phyloP scores from a whole-genome alignment of 768 basidiomycete genomes.

The Galerina marginata region DNA sequence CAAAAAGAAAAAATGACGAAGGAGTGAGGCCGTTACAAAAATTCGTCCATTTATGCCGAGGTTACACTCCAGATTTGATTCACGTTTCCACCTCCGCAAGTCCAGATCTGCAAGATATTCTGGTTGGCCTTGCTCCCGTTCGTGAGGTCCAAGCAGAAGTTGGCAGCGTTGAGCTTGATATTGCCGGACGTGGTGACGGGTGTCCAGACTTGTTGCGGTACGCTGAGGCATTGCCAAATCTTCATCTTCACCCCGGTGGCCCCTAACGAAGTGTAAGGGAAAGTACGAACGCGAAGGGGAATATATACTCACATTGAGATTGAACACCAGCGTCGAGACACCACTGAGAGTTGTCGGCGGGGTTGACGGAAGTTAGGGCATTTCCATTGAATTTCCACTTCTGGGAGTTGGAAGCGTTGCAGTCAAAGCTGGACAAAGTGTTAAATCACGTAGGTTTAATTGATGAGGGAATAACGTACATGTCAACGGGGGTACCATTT shows the following conservation, averaged over 20 bases:
- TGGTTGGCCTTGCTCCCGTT: conserved; percentile 10
- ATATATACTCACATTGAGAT: not conserved
- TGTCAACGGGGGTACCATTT: conserved; percentile 5
- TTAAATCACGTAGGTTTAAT: not conserved
- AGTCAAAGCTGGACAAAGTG: conserved; percentile 6
- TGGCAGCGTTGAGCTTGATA: conserved; percentile 7
- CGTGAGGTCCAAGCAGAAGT: conserved; percentile 15
- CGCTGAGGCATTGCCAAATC: conserved; percentile 14
- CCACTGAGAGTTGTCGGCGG: conserved; percentile 8
- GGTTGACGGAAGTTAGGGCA: conserved; percentile 1
- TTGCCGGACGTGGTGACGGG: conserved; percentile 5
- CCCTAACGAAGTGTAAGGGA: not conserved
- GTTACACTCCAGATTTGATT: conserved; percentile 12
- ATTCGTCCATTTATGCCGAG: not conserved
- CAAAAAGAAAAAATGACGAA: too few relatives aligned
- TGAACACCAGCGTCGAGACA: conserved; percentile 17
- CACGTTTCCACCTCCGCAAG: not conserved
- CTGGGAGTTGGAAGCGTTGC: conserved; percentile 8
- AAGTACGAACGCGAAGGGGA: not conserved
- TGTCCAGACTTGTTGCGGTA: conserved; percentile 14
- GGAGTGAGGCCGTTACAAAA: too few relatives aligned
- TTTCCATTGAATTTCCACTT: conserved; percentile 13
- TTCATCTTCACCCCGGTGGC: conserved; percentile 11
- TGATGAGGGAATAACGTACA: not conserved
- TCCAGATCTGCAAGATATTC: conserved; percentile 9